Conservation (phyloP, 305 asterid genomes). For the Fraxinus velutina region DNA sequence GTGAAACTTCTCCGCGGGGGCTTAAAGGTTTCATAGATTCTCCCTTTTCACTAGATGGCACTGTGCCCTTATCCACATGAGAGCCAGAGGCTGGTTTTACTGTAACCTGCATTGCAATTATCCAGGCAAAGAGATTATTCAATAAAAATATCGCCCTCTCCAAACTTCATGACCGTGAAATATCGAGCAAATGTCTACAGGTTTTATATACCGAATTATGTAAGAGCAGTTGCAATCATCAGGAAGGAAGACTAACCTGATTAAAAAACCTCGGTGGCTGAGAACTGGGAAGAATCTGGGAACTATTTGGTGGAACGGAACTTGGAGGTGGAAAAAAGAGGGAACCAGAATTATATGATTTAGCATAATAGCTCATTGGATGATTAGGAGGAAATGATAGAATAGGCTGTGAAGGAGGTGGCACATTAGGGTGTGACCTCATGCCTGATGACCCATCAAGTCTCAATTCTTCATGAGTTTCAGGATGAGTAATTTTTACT, state of each 20-base stretch:
- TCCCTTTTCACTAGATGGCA: conserved; percentile 39
- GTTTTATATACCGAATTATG: neutral
- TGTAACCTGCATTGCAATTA: conserved; percentile 48
- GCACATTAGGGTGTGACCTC: conserved; percentile 36
- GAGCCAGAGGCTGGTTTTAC: conserved; percentile 55
- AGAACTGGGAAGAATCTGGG: conserved; percentile 43
- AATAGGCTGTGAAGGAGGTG: neutral
- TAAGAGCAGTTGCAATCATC: neutral
- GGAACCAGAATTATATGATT: conserved; percentile 43
- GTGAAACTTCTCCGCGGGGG: conserved; percentile 27
- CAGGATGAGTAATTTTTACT: conserved; percentile 84
- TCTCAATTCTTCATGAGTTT: conserved; percentile 39
- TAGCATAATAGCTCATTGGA: conserved; percentile 42
- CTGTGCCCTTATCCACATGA: conserved; percentile 44
- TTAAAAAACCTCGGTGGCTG: conserved; percentile 52
- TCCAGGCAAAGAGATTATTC: conserved; percentile 1
- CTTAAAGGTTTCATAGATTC: conserved; percentile 30
- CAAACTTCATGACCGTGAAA: neutral
- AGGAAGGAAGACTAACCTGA: conserved; percentile 46
- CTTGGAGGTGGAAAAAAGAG: conserved; percentile 36
- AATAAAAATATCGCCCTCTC: neutral
- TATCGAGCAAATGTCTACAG: neutral
- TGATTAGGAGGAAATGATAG: conserved; percentile 39
- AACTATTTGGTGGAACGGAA: conserved; percentile 41
- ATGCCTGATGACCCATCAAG: conserved; percentile 55